Base-by-base conservation (phyloP, 2,329 filamentous ascomycete species). In the Trichoderma semiorbis region DNA sequence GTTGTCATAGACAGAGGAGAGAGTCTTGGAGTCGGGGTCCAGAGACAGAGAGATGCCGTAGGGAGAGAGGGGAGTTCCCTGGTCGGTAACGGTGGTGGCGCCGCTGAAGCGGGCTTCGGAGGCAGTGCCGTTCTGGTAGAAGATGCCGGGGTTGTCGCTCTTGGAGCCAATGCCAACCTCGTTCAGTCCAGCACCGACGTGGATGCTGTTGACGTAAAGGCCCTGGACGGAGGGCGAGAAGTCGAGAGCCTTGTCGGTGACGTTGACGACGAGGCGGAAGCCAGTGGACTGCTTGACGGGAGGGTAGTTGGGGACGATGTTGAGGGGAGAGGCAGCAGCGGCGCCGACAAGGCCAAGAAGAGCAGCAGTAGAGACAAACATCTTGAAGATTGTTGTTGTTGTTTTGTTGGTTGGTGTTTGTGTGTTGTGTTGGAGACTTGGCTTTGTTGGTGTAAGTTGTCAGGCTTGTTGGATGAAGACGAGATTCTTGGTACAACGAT, bases 61-160 rank as follows among this genome's bases (percentile, higher is more conserved):
- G 3, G 84, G 81, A 73, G 79, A 79, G 1, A 75, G 76, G 2
- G 81, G 81, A 3, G 77, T 80, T 47, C 81, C 82, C 43, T 78
- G 78, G 74, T 85, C 84, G 62, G 78, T 80, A 16, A 85, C 58
- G 71, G 84, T 74, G 63, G 76, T 79, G 30, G 78, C 78, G 10
- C 71, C 57, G 32, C 75, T 74, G 57, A 72, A 76, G 12, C 73
- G 74, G 11, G 79, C 70, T 24, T 83, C 78, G 16, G 74, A 66
- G n/a, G 78, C 78, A 5, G 85, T 85, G 77, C 82, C 84, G 76
- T 87, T 86, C 69, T 83, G 78, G 80, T 85, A 87, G 76, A 86
- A 86, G 72, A 83, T 74, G 63, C 79, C 78, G 7, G 73, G 73
- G 43, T 66, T 34, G 12, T 75, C 39, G 16, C 75, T 50, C 7